Evolutionary conservation across 148 eudicot genomes (phyloP), one percentile per base, ranked within the genome.

Genomic region (Chenopodium suecicum): DNA sequence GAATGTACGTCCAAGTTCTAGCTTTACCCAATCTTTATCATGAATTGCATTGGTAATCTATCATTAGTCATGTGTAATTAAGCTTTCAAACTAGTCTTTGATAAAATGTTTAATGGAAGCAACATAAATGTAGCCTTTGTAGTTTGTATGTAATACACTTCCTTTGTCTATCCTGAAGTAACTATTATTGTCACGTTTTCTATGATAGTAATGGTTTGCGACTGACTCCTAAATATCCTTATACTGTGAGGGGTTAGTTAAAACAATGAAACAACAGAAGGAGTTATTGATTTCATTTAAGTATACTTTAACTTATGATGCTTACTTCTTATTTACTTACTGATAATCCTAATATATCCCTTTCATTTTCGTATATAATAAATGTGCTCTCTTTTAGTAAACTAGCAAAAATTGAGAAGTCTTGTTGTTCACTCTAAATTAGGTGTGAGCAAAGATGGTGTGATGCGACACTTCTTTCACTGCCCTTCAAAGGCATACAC

Each of bases 401-500:
- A 67, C 19, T 14, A 69, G 72, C 72, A 32, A 17, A 16, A 14
- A 12, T 64, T 16, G 16, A 32, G 23, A 72, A n/a, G 27, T 70
- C 71, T 77, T 73, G 29, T 46, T 31, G 6, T 32, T 81, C 72
- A 69, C 46, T 31, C 46, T 32, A 31, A 72, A n/a, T 72, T 80
- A 95, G 99, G 99, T 77, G 94, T 94, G 64, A 92, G 83, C 86
- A 95, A 88, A 83, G 99, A 94, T 63, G 99, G 99, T 13, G 88
- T 79, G 75, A 83, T 95, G 77, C 87, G 99, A 25, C 99, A 95
- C 78, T 95, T 94, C 83, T 95, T 95, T 72, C 99, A 95, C 74
- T 80, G 98, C 52, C 99, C 99, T 22, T 90, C 97, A 29, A 95
- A 95, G 82, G 99, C 99, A 22, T 95, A 95, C 94, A 95, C 98